Conservation (phyloP, 306 rosid species). For the Castanea sativa region DNA sequence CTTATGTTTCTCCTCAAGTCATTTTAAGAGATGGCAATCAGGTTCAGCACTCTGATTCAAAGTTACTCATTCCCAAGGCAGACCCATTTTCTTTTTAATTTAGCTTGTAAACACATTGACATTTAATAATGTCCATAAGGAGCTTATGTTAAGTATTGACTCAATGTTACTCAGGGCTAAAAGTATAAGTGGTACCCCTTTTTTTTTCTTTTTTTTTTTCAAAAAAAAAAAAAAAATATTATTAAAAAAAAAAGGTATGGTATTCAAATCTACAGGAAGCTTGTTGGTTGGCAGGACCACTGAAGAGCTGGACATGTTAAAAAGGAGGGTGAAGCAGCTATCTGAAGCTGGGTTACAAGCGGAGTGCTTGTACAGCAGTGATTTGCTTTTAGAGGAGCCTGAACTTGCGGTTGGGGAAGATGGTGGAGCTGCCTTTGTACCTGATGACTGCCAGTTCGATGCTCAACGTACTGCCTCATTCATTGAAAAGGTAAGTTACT, state of each 20-base stretch:
- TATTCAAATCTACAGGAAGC: slow-evolving; percentile 57
- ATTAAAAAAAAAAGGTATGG: no score
- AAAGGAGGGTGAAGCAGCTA: slow-evolving; percentile 55
- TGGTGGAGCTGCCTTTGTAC: slow-evolving; percentile 71
- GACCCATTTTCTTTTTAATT: no score
- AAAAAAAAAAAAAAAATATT: background rate
- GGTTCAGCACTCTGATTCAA: no score
- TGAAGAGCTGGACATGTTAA: slow-evolving; percentile 56
- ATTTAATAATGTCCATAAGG: no score
- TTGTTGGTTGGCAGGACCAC: slow-evolving; percentile 62
- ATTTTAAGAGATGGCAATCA: no score
- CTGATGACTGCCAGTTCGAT: slow-evolving; percentile 86
- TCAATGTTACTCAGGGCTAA: no score
- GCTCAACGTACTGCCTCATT: slow-evolving; percentile 56
- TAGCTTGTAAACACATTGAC: no score
- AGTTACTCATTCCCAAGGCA: no score
- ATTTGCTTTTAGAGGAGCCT: slow-evolving; percentile 67
- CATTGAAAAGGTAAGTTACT: slow-evolving; percentile 56
- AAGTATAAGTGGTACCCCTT: no score
- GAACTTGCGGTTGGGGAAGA: slow-evolving; percentile 53
- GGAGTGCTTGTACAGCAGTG: slow-evolving; percentile 57
- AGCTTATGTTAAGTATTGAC: no score
- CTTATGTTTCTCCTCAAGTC: no score
- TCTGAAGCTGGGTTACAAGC: slow-evolving; percentile 66
- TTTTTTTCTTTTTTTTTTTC: no score